A percentile compares a stretch with the other conserved stretches of the same genome.
phyloP scores from a whole-genome alignment of 192 early-diverging fungal genomes.

The Rhizoclosmatium sp. region DNA sequence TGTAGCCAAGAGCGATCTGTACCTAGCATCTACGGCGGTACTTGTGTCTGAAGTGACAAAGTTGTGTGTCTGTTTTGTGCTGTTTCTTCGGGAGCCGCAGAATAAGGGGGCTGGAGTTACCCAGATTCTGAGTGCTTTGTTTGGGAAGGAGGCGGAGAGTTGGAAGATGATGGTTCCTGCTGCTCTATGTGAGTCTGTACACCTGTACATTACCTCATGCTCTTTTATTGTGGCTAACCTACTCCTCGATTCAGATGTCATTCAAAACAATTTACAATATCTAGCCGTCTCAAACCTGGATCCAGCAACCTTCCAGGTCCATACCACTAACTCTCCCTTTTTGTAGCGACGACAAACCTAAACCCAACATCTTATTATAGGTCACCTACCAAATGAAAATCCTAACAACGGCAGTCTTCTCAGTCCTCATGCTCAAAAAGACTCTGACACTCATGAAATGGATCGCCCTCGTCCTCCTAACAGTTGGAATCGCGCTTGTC shows the following conservation, averaged over 20 bases:
- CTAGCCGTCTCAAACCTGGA: conserved; percentile 85
- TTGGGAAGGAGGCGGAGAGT: conserved; percentile 66
- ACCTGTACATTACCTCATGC: no score
- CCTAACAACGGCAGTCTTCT: conserved; percentile 93
- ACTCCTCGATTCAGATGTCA: conserved; percentile 68
- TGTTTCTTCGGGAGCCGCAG: conserved; percentile 40
- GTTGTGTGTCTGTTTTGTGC: conserved; percentile 61
- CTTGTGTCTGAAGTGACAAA: conserved; percentile 88
- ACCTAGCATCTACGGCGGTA: conserved; percentile 92
- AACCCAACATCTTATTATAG: conserved; percentile 16
- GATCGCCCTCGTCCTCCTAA: conserved; percentile 84
- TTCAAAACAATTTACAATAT: conserved; percentile 98
- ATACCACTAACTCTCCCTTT: neutral
- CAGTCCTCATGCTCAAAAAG: conserved; percentile 81
- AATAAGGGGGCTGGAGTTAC: conserved; percentile 2
- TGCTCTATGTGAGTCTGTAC: conserved; percentile 47
- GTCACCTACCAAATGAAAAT: conserved; percentile 99
- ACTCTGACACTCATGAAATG: conserved; percentile 78
- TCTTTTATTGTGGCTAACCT: neutral
- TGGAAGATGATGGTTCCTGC: conserved; percentile 91
- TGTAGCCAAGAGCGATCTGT: conserved; percentile 52
- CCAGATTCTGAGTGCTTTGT: conserved; percentile 52
- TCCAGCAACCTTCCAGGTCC: conserved; percentile 88
- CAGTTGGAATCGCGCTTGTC: conserved; percentile 88
- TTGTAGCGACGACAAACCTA: neutral